Percentiles rank a stretch among this genome's conserved stretches.
Evolutionary conservation across 2,329 filamentous ascomycete species (phyloP).

Genomic region (Aspergillus unguis): DNA sequence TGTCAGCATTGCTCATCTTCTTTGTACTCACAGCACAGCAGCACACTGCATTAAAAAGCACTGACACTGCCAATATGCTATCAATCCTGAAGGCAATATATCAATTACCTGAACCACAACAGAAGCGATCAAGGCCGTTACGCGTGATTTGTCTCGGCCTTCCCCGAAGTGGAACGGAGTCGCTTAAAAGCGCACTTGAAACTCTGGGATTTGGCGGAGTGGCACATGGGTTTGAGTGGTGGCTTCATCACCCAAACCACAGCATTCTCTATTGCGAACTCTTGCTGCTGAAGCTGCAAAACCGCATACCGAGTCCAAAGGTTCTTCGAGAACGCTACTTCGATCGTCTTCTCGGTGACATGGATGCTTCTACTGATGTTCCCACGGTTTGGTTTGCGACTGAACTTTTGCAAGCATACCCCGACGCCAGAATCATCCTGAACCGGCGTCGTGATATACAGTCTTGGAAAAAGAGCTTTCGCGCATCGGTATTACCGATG

Average conservation of each 20-base stretch:
- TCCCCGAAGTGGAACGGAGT: conserved; percentile 25
- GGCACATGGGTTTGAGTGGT: too few species aligned
- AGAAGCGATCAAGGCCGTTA: conserved; percentile 12
- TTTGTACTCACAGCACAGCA: neutral
- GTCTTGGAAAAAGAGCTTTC: too few species aligned
- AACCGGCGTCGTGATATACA: too few species aligned
- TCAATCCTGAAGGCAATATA: neutral
- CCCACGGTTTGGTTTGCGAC: too few species aligned
- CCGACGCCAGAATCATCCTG: too few species aligned
- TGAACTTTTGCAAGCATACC: too few species aligned
- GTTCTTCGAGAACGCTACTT: neutral
- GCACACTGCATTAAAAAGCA: neutral
- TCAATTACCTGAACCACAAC: neutral
- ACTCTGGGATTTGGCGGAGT: too few species aligned
- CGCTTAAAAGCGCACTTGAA: conserved; percentile 23
- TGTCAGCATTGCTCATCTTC: too few species aligned
- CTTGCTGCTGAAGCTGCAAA: neutral
- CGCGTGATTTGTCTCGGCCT: too few species aligned
- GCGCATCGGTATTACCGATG: too few species aligned
- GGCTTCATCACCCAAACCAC: neutral
- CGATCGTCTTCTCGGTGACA: too few species aligned
- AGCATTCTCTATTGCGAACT: neutral
- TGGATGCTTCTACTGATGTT: too few species aligned
- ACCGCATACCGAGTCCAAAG: neutral
- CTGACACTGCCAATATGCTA: neutral